A percentile compares a stretch with the other conserved stretches of the same genome.
Conservation (phyloP, 257 asterid genomes). For the Craterostigma plantagineum region DNA sequence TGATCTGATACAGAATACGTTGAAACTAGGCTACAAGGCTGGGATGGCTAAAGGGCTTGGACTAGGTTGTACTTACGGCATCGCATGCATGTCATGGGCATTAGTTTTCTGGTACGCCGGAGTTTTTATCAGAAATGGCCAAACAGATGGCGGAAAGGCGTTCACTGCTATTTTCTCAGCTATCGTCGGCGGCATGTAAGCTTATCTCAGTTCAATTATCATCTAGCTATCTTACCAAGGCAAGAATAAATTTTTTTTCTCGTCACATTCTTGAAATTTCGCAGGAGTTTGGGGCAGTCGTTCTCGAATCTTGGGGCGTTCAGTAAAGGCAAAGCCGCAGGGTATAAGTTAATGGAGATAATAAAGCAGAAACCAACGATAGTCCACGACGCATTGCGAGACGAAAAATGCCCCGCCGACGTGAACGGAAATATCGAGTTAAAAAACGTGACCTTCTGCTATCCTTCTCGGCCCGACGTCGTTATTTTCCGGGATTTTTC, state of each 20-base stretch:
- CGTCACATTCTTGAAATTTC: constrained; percentile 5
- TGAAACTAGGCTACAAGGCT: constrained; percentile 90
- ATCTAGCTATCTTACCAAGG: no score
- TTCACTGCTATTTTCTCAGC: constrained; percentile 94
- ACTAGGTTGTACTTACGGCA: constrained; percentile 87
- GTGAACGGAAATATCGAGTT: constrained; percentile 84
- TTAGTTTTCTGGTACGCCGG: constrained; percentile 99
- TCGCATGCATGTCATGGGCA: constrained; percentile 99
- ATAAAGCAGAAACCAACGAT: constrained; percentile 80
- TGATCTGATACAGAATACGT: constrained; percentile 71
- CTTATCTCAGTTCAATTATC: no score
- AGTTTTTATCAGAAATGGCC: constrained; percentile 80
- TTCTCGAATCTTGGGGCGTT: constrained; percentile 91
- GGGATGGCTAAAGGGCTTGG: constrained; percentile 99
- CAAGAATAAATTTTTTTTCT: no score
- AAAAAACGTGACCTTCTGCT: constrained; percentile 76
- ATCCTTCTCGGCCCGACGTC: constrained; percentile 95
- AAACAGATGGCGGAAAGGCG: constrained; percentile 87
- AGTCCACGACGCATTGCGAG: constrained; percentile 26
- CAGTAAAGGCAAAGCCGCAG: constrained; percentile 97
- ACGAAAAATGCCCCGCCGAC: constrained; percentile 36
- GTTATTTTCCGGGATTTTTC: constrained; percentile 78
- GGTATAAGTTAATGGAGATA: constrained; percentile 78
- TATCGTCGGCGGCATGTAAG: constrained; percentile 94
- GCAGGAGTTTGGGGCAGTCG: constrained; percentile 98